These are phyloP conservation scores for Cantharellus anzutake DNA, from an alignment of 768 basidiomycete species.

Conservation along the genomic window DNA sequence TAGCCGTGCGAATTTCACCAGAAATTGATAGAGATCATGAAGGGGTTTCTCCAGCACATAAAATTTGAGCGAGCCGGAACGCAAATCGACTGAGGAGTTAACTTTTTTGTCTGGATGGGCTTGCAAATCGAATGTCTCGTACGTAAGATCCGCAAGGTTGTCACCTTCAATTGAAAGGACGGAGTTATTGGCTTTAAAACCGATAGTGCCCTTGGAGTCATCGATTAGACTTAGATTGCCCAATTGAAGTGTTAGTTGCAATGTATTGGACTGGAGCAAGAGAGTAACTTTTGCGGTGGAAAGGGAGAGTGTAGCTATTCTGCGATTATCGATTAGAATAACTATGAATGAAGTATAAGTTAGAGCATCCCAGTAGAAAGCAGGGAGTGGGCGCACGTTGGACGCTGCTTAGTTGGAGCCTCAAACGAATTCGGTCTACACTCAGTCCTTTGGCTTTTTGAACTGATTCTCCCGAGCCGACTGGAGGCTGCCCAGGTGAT, in stretches of 20 bases:
- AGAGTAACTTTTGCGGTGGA: constrained; percentile 80
- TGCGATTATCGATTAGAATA: constrained; percentile 43
- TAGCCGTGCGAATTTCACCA: constrained; percentile 69
- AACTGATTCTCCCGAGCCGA: background rate
- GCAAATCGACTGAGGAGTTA: constrained; percentile 64
- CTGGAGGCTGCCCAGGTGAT: background rate
- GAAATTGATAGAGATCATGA: constrained; percentile 69
- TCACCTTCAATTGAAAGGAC: constrained; percentile 86
- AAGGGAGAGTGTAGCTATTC: constrained; percentile 70
- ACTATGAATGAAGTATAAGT: constrained; percentile 26
- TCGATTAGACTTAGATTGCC: constrained; percentile 73
- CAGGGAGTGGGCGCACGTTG: constrained; percentile 31
- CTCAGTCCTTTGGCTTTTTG: background rate
- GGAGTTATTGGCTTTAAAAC: constrained; percentile 54
- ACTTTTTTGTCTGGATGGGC: constrained; percentile 40
- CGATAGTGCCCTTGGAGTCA: constrained; percentile 32
- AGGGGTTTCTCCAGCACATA: constrained; percentile 83
- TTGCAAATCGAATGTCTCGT: constrained; percentile 60
- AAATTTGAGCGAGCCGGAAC: constrained; percentile 77
- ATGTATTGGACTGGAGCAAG: constrained; percentile 45
- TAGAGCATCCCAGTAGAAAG: background rate
- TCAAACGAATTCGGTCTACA: constrained; percentile 34
- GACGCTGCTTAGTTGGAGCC: constrained; percentile 68
- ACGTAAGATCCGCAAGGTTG: constrained; percentile 83
- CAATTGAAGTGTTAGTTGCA: constrained; percentile 62